Evolutionary conservation across 192 early-diverging fungal species (phyloP).

Genomic region (Coemansia sp.): DNA sequence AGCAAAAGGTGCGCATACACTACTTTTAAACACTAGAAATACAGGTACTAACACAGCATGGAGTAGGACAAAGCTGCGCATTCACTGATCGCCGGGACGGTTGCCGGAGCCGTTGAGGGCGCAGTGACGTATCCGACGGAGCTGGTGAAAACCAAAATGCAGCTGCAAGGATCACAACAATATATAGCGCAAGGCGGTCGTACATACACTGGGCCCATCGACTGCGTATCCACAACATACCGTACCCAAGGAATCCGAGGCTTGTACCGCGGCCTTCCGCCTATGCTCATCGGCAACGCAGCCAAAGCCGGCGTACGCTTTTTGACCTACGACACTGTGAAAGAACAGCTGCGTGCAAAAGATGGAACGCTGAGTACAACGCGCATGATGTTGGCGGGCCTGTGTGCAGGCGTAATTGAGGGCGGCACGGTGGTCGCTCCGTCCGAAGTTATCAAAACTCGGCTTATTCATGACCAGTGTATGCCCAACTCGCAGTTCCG

Average conservation of each 20-base stretch:
- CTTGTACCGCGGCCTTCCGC: conserved; percentile 84
- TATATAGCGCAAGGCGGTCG: conserved; percentile 37
- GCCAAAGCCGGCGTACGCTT: conserved; percentile 92
- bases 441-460: conserved; percentile 95
- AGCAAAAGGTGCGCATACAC: neutral
- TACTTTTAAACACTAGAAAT: neutral
- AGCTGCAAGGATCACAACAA: conserved; percentile 67
- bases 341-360: conserved; percentile 63
- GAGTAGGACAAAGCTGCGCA: conserved; percentile 46
- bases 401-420: conserved; percentile 87
- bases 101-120: conserved; percentile 90
- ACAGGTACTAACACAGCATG: too few species aligned
- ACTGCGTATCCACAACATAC: conserved; percentile 72
- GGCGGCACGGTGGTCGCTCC: conserved; percentile 87
- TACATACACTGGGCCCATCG: conserved; percentile 74
- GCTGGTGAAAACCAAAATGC: conserved; percentile 94
- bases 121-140: conserved; percentile 93
- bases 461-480: conserved; percentile 91
- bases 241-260: conserved; percentile 67
- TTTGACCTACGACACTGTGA: conserved; percentile 85
- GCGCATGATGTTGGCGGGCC: conserved; percentile 71
- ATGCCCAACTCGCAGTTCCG: conserved; percentile 66
- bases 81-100: conserved; percentile 77
- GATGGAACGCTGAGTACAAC: conserved; percentile 68
- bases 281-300: conserved; percentile 88